Base-by-base conservation (phyloP, 352 stramenopile genomes). In the Globisporangium middletonii region DNA sequence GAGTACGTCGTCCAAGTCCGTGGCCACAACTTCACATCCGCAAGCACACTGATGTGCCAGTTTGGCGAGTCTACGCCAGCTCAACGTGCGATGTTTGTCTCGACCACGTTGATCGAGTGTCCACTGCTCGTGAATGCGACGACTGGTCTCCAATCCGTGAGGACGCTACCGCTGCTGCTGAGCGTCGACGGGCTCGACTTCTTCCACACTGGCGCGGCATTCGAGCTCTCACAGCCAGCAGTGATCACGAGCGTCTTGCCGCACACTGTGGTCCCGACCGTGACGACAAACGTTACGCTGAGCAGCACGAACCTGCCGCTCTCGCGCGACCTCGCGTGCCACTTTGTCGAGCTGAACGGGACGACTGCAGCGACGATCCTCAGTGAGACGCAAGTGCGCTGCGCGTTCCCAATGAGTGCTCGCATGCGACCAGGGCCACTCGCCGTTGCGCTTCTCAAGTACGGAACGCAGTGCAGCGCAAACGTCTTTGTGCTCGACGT, bases 131-230 rank as follows among this genome's bases (percentile, higher is more conserved):
- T 53, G 15, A 53, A 9, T 23, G 35, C 37, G 5, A 18, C 15
- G 11, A 47, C 23, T 13, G 51, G 38, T 2, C 16, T 46, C 18
- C 42, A 59, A 28, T 3, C 51, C n/a, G 23, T 28, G 0, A 9
- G 16, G 18, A 45, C 19, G 9, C 42, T 81, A 3, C 50, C 63
- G 0, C 50, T 82, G 51, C 50, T 57, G 3, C 50, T 82, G 27
- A 74, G 68, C 38, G 55, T 79, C 46, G 62, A 62, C 50, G 71
- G 63, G 12, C 13, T 45, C 0, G 6, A 64, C 4, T 79, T 60
- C 12, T 67, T 79, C 38, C 59, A 68, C 8, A 78, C 72, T 37
- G 67, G 72, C 0, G 67, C 67, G 12, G 59, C 23, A 13, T 78
- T 81, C 26, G 64, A 64, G 16, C 47, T 72, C 9, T 64, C 73